Evolutionary conservation across 2,329 filamentous ascomycete genomes (phyloP).

Genomic region (Ascocoryne sarcoides): DNA sequence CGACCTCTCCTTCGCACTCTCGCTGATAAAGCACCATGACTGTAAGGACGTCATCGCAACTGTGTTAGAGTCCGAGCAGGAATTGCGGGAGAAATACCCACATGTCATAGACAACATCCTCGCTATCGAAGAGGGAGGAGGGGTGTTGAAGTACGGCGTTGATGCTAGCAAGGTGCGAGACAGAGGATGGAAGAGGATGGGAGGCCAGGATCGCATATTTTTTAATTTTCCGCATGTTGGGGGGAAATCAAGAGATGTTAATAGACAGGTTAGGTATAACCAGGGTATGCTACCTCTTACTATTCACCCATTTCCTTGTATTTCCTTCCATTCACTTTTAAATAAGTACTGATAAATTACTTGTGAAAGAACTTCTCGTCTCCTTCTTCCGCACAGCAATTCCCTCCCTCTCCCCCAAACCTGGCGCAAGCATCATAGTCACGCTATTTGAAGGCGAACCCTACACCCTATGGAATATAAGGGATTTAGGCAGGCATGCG

Average conservation of each 20-base stretch:
- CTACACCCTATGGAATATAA: slow-evolving; percentile 92
- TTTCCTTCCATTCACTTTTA: background rate
- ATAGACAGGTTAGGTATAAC: slow-evolving; percentile 87
- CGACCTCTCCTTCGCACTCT: slow-evolving; percentile 69
- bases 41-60: slow-evolving; percentile 62
- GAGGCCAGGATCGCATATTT: slow-evolving; percentile 63
- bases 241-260: slow-evolving; percentile 84
- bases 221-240: slow-evolving; percentile 99
- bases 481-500: slow-evolving; percentile 72
- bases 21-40: slow-evolving; percentile 55
- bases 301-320: no score
- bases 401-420: slow-evolving; percentile 39
- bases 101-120: slow-evolving; percentile 53
- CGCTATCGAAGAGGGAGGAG: slow-evolving; percentile 38
- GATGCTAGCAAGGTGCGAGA: slow-evolving; percentile 57
- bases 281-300: slow-evolving; percentile 49
- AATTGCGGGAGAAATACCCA: slow-evolving; percentile 66
- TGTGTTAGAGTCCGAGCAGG: slow-evolving; percentile 50
- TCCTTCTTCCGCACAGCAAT: slow-evolving; percentile 53
- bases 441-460: slow-evolving; percentile 90
- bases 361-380: slow-evolving; percentile 50
- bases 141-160: slow-evolving; percentile 48
- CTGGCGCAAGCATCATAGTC: slow-evolving; percentile 57
- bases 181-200: slow-evolving; percentile 16
- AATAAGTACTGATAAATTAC: background rate